These are phyloP conservation scores for Erysimum pusillum DNA, from an alignment of 441 rosid species.

Conservation along the genomic window DNA sequence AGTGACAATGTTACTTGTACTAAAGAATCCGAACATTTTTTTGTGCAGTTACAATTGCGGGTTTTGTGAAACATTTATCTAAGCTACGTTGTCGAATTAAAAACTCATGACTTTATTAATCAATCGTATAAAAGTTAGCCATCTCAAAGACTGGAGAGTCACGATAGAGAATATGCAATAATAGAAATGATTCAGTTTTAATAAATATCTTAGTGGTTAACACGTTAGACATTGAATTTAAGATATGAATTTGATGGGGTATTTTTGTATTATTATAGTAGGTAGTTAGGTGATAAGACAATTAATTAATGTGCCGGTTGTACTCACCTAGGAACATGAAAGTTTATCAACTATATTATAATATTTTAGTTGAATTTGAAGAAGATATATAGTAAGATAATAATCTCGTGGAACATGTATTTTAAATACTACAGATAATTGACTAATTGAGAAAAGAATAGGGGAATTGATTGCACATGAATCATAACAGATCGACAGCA, in stretches of 20 bases:
- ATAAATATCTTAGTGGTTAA: not conserved
- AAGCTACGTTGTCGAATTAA: not conserved
- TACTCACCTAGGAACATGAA: not conserved
- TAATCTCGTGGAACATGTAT: not conserved
- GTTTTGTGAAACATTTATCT: not conserved
- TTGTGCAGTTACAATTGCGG: not conserved
- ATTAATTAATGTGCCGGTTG: not conserved
- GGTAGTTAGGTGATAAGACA: not conserved
- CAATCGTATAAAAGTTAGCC: not conserved
- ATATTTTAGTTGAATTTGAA: not conserved
- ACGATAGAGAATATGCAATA: not conserved
- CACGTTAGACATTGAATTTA: not conserved
- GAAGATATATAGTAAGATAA: not conserved
- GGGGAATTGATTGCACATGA: not conserved
- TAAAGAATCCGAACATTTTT: no score
- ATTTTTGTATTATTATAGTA: not conserved
- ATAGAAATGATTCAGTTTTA: not conserved
- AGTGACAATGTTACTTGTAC: no score
- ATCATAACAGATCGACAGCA: no score
- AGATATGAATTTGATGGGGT: not conserved
- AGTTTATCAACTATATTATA: not conserved
- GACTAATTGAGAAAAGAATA: no score
- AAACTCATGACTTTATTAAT: not conserved
- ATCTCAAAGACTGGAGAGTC: constrained; percentile 1
- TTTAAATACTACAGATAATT: no score